Evolutionary conservation across 2,329 filamentous ascomycete genomes (phyloP), one percentile per base, ranked within the genome.

Genomic region (Monascus ruber): DNA sequence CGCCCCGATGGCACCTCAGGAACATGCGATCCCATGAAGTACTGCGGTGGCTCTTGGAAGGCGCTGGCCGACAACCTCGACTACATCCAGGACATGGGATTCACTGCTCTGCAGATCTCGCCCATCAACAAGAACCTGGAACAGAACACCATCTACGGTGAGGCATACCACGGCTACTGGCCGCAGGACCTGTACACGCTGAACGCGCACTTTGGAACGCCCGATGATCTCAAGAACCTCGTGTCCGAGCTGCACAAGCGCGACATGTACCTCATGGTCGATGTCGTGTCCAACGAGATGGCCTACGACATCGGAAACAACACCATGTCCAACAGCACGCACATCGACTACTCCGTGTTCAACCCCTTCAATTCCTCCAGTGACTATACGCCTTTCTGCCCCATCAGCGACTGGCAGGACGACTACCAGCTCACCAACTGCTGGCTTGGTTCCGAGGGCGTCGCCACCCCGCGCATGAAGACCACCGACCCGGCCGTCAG

Each of bases 41-140:
- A 79, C 56, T 81, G 78, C 47, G 76, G 76, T 32, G 78, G 78
- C 10, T 76, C 72, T 1, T 82, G 73, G 51, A 57, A 64, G 38
- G 78, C 78, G 5, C 65, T 81, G 26, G 66, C 71, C 47, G 67
- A 72, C 43, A 41, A 66, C 36, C 52, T 70, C n/a, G 66, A 70
- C 47, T 71, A 71, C 46, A 69, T 71, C 45, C 54, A 68, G 39
- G 56, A 50, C 24, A 54, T 68, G 40, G 66, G 67, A 2, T 70
- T 70, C 34, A 46, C 46, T 50, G 63, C 54, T 51, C 61, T 37
- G 51, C 66, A 44, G 43, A 55, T 55, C 36, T 55, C 63, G 1
- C 65, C 65, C 2, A 50, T 66, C 11, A 56, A 60, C 11, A 50
- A 56, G 42, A 56, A 66, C 32, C 43, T 65, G 11, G 43, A 53